Base-by-base conservation (phyloP, 768 basidiomycete genomes). In the Boletus rufocinnamomeus region DNA sequence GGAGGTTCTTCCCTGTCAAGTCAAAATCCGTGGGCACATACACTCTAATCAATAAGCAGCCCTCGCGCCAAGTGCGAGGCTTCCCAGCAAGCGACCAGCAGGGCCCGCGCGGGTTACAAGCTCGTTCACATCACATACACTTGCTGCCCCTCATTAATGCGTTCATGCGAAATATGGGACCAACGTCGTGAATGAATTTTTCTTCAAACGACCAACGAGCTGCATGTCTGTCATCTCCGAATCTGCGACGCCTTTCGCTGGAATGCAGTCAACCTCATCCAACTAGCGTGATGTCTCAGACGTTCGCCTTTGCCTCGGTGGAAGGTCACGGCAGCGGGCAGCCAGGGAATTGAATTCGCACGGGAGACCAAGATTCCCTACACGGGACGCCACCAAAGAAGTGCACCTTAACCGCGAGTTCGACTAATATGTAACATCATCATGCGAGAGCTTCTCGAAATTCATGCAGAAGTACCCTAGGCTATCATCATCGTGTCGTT, bases 41-140 rank as follows among this genome's bases (percentile, higher is more conserved):
- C 54, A 45, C 47, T 37, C 50, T 6, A 62, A 53, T 59, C 68
- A 40, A 54, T 43, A 47, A 50, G 6, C 43, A 46, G 34, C 44
- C 63, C 63, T 62, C 61, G 56, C 56, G 47, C 25, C 45, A 55
- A 50, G 54, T 54, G 65, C 54, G 58, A 73, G 69, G 68, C 60
- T 51, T 47, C 51, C 37, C 38, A 32, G 28, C 30, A 57, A 61
- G 58, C 63, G 59, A 54, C 37, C 40, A 58, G 45, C 53, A 23
- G 54, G 61, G 44, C 61, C 70, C 69, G 67, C 58, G 60, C 65
- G 50, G 21, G 28, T 21, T 43, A 34, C 44, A 40, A 25, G 54
- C 45, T 34, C 41, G 19, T 60, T 63, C 54, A 25, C 56, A 57
- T 44, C 61, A 44, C 45, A 32, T 13, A 25, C 21, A 25, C 37